Percentiles rank a stretch among this genome's conserved stretches.
Evolutionary conservation across 257 asterid species (phyloP).

Genomic region (Nicotiana sylvestris): DNA sequence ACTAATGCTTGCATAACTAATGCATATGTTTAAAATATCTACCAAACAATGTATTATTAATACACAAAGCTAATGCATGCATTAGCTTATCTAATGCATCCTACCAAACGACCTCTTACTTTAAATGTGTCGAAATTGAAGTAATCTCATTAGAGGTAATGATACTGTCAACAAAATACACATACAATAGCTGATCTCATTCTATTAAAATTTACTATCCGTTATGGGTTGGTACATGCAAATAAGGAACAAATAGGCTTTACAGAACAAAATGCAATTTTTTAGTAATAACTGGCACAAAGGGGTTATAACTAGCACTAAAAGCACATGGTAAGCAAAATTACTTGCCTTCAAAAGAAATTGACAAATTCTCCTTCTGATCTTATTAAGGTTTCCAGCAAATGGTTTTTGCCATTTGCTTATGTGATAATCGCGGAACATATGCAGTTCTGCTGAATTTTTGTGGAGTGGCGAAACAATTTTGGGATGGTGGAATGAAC

Average conservation of each 20-base stretch:
- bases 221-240: neutral
- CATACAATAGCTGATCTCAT: neutral
- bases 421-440: slow-evolving; percentile 40
- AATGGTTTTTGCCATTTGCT: slow-evolving; percentile 57
- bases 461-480: slow-evolving; percentile 49
- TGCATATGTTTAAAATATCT: no score
- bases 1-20: no score
- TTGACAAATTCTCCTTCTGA: neutral
- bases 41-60: no score
- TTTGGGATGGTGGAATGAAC: slow-evolving; percentile 81
- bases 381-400: slow-evolving; percentile 44
- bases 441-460: slow-evolving; percentile 41
- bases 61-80: no score
- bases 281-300: neutral
- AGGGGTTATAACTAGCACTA: no score
- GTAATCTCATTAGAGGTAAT: neutral
- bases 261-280: neutral
- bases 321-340: neutral
- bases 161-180: neutral
- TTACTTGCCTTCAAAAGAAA: neutral
- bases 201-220: neutral
- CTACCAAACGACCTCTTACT: no score
- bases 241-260: no score
- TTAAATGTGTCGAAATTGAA: neutral
- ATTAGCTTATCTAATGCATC: no score